Evolutionary conservation across 768 basidiomycete species (phyloP).

Genomic region (Coprinopsis strossmayeri): DNA sequence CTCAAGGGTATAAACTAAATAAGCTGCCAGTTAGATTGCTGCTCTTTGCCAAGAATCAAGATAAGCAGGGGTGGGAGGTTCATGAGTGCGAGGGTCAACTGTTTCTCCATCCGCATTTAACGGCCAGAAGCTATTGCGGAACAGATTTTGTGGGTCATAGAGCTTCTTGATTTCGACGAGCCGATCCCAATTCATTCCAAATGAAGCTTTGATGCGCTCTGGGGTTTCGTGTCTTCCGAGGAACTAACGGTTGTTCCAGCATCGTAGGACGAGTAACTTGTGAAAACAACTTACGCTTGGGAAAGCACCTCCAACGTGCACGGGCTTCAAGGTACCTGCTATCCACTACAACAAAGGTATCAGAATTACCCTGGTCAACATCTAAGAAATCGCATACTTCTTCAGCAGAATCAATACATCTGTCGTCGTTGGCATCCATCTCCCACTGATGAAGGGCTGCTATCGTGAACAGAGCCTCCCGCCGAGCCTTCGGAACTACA

Average conservation of each 20-base stretch:
- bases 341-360: constrained; percentile 58
- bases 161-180: constrained; percentile 63
- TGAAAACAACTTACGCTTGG: constrained; percentile 65
- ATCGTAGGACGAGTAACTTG: neutral
- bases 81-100: constrained; percentile 54
- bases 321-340: constrained; percentile 58
- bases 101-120: constrained; percentile 47
- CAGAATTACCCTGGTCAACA: too few relatives aligned
- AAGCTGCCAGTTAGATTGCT: neutral
- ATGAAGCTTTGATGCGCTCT: constrained; percentile 57
- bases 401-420: constrained; percentile 79
- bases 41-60: constrained; percentile 13
- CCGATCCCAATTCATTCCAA: constrained; percentile 69
- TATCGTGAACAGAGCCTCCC: constrained; percentile 78
- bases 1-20: neutral
- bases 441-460: constrained; percentile 94
- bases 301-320: constrained; percentile 73
- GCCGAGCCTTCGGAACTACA: constrained; percentile 71
- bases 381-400: too few relatives aligned
- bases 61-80: constrained; percentile 46
- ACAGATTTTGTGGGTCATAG: constrained; percentile 74
- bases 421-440: constrained; percentile 70
- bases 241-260: constrained; percentile 40
- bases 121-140: constrained; percentile 80
- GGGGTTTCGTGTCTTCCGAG: constrained; percentile 65